A percentile compares a stretch with the other conserved stretches of the same genome.
Evolutionary conservation across 163 green algal species (phyloP).

Genomic region (Chlorella variabilis): DNA sequence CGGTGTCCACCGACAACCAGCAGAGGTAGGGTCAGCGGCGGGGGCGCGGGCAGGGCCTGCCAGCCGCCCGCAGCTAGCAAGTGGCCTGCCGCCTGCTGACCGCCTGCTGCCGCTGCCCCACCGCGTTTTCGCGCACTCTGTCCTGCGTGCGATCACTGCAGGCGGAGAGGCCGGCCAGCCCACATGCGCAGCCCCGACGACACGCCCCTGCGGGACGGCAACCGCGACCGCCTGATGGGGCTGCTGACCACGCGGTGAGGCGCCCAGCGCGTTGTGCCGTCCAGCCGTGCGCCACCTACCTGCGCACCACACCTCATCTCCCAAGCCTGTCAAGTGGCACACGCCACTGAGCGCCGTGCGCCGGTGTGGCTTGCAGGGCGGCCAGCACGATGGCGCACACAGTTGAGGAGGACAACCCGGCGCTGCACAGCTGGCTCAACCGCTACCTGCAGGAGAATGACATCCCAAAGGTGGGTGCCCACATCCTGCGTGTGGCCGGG

Average conservation of each 20-base stretch:
- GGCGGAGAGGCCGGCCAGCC: constrained; percentile 15
- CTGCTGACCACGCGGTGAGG: constrained; percentile 78
- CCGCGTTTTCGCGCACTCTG: too few relatives aligned
- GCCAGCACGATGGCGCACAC: constrained; percentile 83
- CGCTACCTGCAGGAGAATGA: constrained; percentile 78
- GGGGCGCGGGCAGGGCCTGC: neutral
- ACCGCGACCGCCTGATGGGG: constrained; percentile 84
- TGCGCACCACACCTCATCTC: too few relatives aligned
- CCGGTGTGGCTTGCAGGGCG: constrained; percentile 66
- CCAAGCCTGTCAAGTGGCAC: too few relatives aligned
- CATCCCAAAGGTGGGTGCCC: constrained; percentile 68
- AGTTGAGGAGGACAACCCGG: constrained; percentile 81
- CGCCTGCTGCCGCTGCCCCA: neutral
- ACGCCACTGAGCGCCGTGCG: too few relatives aligned
- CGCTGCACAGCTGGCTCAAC: constrained; percentile 83
- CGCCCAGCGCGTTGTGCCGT: constrained; percentile 63
- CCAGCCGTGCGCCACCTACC: constrained; percentile 40
- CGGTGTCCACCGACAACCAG: constrained; percentile 1
- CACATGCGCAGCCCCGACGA: constrained; percentile 68
- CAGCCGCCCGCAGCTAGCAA: too few relatives aligned
- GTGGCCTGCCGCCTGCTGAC: neutral
- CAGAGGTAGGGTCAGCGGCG: neutral
- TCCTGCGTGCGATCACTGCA: too few relatives aligned
- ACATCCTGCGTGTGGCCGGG: constrained; percentile 59
- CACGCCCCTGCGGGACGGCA: constrained; percentile 84